Base-by-base conservation (phyloP, 1,139 yeast genomes). In the Kodamaea arcana region DNA sequence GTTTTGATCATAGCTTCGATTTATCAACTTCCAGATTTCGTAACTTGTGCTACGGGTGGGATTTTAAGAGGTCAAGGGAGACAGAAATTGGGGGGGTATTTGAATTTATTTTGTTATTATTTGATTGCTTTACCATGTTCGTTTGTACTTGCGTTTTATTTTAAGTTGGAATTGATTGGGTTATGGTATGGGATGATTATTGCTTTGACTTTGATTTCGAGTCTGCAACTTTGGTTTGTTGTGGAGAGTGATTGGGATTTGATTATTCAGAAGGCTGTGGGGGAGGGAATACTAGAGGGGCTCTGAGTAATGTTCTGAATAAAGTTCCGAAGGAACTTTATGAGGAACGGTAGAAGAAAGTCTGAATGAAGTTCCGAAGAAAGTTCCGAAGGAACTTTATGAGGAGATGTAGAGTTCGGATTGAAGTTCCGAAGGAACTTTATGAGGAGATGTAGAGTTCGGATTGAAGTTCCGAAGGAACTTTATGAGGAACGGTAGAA, bases 11-110 rank as follows among this genome's bases (percentile, higher is more conserved):
- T 79, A 30, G 78, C 78, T 5, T 75, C 84, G 2, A 41, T 78
- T 4, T 78, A 78, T 49, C 86, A 80, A 53, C 53, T 79, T 24
- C 71, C 69, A 43, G 86, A 80, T 48, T 68, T 67, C 37, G 45
- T 79, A 29, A 58, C 78, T 15, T 77, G 83, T 44, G 59, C 72
- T 15, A 67, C 80, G 2, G 78, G 75, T 4, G 86, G 85, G 2
- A 59, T 79, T 17, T 60, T 80, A 37, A 63, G 86, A 45, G 85
- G 82, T 8, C 86, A 80, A 54, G 86, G 85, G 4, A 59, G 84
- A 47, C 86, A 80, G 50, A 68, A 68, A 40, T 75, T 80, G 42
- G 86, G 85, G 3, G 83, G 84, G 2, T 65, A 71, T 45, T 52
- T 79, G 40, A 79, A 78, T 51, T 51, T 80, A 13, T 52, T 78